phyloP scores from a whole-genome alignment of 768 basidiomycete genomes.

The Lentinula sp. region DNA sequence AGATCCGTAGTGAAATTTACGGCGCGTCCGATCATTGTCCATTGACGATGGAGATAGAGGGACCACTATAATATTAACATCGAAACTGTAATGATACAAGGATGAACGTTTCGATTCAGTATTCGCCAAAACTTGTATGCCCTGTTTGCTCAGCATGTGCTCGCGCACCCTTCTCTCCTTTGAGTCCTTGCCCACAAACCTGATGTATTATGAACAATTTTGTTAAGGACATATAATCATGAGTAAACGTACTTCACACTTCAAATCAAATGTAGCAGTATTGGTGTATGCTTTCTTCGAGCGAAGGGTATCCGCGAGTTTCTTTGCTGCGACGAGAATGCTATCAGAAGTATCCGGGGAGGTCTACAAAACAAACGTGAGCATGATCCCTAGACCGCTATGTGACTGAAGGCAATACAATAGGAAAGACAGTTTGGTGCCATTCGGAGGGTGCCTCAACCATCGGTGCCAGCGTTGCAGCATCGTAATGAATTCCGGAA shows the following conservation, averaged over 20 bases:
- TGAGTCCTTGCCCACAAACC: conserved; percentile 80
- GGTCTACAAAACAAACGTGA: conserved; percentile 16
- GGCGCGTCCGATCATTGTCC: conserved; percentile 88
- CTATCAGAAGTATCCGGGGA: conserved; percentile 37
- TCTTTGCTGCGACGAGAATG: conserved; percentile 57
- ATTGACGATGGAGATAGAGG: conserved; percentile 68
- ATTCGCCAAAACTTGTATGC: conserved; percentile 81
- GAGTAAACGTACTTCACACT: conserved; percentile 63
- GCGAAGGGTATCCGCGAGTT: conserved; percentile 68
- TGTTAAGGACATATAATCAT: background rate
- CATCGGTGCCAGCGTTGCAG: conserved; percentile 75
- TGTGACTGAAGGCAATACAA: conserved; percentile 30
- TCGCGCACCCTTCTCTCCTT: conserved; percentile 91
- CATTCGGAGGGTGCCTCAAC: conserved; percentile 75
- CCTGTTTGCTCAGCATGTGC: conserved; percentile 85
- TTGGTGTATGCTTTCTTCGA: conserved; percentile 85
- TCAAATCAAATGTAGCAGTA: conserved; percentile 85
- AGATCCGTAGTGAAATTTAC: conserved; percentile 80
- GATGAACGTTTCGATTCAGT: conserved; percentile 26
- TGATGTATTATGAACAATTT: conserved; percentile 19
- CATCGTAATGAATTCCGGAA: conserved; percentile 97
- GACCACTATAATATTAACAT: conserved; percentile 19
- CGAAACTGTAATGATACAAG: background rate
- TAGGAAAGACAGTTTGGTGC: conserved; percentile 81
- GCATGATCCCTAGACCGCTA: background rate